These are phyloP conservation scores for Rhizoclosmatium globosum DNA, from an alignment of 192 early-diverging fungal genomes.

Conservation along the genomic window DNA sequence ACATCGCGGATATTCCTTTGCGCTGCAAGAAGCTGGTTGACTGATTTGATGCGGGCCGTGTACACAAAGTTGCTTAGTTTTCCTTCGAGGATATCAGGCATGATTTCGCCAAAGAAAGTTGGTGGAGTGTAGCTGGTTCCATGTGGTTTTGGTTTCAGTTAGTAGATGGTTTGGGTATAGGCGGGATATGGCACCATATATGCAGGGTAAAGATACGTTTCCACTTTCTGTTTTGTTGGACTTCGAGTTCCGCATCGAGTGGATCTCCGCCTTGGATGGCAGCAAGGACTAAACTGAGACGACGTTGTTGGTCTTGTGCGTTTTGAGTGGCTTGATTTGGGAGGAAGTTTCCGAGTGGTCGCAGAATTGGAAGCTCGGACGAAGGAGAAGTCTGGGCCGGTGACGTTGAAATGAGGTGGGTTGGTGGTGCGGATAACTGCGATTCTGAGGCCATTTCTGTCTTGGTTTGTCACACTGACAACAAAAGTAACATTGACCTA, in stretches of 20 bases:
- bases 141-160: not conserved
- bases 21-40: constrained; percentile 12
- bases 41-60: constrained; percentile 9
- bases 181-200: not conserved
- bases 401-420: too few relatives aligned
- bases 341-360: too few relatives aligned
- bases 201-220: constrained; percentile 19
- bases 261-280: too few relatives aligned
- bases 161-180: not conserved
- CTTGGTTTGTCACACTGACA: too few relatives aligned
- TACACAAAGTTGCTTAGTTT: constrained; percentile 24
- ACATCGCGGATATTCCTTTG: constrained; percentile 13
- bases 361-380: too few relatives aligned
- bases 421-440: too few relatives aligned
- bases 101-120: constrained; percentile 20
- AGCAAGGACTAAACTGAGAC: too few relatives aligned
- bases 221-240: constrained; percentile 18
- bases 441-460: too few relatives aligned
- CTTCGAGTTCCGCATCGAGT: not conserved
- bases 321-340: too few relatives aligned
- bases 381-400: too few relatives aligned
- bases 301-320: too few relatives aligned
- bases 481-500: too few relatives aligned
- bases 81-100: constrained; percentile 31
- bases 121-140: not conserved